Conservation (phyloP, 805 yeast genomes). For the Candida nonsorbophila region DNA sequence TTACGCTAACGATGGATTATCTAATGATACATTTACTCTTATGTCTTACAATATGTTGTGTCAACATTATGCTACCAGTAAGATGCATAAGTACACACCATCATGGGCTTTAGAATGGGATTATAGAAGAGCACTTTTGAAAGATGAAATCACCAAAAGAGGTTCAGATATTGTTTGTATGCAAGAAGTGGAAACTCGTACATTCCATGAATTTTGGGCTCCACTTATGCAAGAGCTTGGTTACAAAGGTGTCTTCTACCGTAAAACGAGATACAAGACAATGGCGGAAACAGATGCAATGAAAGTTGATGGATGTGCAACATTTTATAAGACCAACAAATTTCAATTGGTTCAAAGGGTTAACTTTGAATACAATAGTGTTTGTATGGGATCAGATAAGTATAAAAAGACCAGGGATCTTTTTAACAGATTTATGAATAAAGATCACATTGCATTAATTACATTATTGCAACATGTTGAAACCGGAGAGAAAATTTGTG, state of each 20-base stretch:
- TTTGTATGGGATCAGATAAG: constrained; percentile 75
- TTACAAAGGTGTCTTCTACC: constrained; percentile 76
- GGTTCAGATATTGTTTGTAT: constrained; percentile 80
- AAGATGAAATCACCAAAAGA: constrained; percentile 61
- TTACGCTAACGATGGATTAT: constrained; percentile 22
- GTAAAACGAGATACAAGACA: constrained; percentile 88
- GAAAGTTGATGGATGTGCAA: constrained; percentile 98
- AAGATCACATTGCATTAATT: constrained; percentile 86
- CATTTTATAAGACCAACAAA: constrained; percentile 67
- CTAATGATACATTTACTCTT: constrained; percentile 56
- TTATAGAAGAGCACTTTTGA: constrained; percentile 72
- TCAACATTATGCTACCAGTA: constrained; percentile 91
- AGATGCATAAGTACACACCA: constrained; percentile 90
- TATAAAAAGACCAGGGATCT: constrained; percentile 92
- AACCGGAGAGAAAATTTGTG: constrained; percentile 65
- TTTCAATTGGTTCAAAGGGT: constrained; percentile 69
- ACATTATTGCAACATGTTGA: constrained; percentile 66
- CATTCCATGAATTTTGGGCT: constrained; percentile 82
- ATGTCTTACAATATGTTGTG: constrained; percentile 89
- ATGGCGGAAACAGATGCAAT: constrained; percentile 76
- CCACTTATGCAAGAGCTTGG: constrained; percentile 70
- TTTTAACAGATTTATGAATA: constrained; percentile 92
- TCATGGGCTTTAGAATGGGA: constrained; percentile 97
- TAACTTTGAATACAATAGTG: constrained; percentile 75
- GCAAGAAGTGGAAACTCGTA: constrained; percentile 90